Base-by-base conservation (phyloP, 257 asterid genomes). In the Misopates orontium region DNA sequence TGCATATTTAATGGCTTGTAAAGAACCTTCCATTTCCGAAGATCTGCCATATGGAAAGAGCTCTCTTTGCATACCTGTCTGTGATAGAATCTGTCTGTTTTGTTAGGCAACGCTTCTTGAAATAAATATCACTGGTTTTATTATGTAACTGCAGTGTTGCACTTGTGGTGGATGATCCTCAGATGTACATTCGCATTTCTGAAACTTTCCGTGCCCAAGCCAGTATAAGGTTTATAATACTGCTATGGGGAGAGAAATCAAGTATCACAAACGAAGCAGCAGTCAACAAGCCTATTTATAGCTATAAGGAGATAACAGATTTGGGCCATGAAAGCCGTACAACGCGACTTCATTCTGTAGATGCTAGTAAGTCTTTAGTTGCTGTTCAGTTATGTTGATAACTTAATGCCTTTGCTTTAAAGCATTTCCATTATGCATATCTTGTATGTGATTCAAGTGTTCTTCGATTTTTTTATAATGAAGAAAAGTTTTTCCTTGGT, bases 161-260 rank as follows among this genome's bases (percentile, higher is more conserved):
- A 47, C 82, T 91, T 68, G 89, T 83, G 64, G 84, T 87, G 77
- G 98, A 91, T 78, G 87, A 78, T 82, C 90, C 86, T 63, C 85
- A 66, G 75, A 56, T 91, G 85, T 82, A 78, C 80, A 72, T 75
- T 63, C 80, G 79, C 69, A 71, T 85, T 74, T 69, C 67, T 4
- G 83, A 83, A 56, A 54, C 83, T 52, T 83, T 91, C 69, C 53
- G 8, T n/a, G 64, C 90, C 62, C 82, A 67, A 54, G 84, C 89
- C 55, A 62, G 78, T 53, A 40, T 84, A 63, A 83, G 87, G 79
- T 91, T 89, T 79, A 75, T 75, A 66, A 58, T 91, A 55, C 75
- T 91, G 73, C 81, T 91, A 4, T 91, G 98, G 98, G 98, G 97
- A 56, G 91, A 87, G 54, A 91, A 85, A 71, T 76, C 95, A 68